Base-by-base conservation (phyloP, 176 grass and related monocot species). In the Lolium rigidum region DNA sequence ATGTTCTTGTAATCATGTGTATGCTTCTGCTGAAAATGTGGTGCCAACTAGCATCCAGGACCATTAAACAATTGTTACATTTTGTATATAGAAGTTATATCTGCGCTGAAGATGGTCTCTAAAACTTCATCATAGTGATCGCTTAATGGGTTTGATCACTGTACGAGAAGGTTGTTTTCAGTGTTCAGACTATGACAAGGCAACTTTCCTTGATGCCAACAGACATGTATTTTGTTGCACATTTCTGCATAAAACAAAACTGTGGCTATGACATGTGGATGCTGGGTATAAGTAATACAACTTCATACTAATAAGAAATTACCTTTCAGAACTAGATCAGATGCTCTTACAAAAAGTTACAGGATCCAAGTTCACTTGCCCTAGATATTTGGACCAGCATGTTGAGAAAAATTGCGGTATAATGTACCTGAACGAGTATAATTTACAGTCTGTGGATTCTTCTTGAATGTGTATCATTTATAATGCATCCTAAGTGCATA, bases 11-110 rank as follows among this genome's bases (percentile, higher is more conserved):
- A 47, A 89, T 78, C 4, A 35, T 22, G 46, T 41, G 9, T 22
- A 47, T 57, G 57, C 18, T 78, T 64, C 52, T 78, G 62, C 22
- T 70, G 71, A 70, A 46, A 59, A 49, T 83, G 61, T 25, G 24
- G 8, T 1, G 5, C 39, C 26, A 80, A 20, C 25, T 72, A 62
- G 26, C 43, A 72, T 38, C 22, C 35, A 5, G 6, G 39, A 83
- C n/a, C 14, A 51, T 35, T 66, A 44, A 83, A 52, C 52, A 46
- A 28, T 83, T 73, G n/a, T 25, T 46, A 83, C 52, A 59, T 47
- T 83, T 39, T 73, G 67, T 73, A 59, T 73, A 28, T 44, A 72
- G 9, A 49, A 31, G n/a, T 71, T 43, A 20, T 2, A 43, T 71
- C 35, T 16, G 20, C 14, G 13, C 8, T 58, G 18, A 16, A 54